A percentile compares a stretch with the other conserved stretches of the same genome.
Evolutionary conservation across 208 protist genomes (phyloP).

Genomic region (Leishmania aethiopica): DNA sequence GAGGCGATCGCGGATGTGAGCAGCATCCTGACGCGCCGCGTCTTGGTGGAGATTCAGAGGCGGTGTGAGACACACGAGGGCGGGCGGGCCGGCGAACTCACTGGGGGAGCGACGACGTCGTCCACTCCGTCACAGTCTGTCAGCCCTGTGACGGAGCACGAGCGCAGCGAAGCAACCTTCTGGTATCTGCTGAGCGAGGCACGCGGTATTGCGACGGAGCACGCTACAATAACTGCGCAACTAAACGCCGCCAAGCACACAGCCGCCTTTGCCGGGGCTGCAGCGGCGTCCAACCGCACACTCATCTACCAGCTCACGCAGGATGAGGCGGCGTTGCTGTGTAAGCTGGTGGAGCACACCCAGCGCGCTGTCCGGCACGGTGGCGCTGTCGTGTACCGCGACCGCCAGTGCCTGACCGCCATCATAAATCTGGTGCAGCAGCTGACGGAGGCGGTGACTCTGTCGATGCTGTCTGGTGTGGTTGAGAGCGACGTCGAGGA

Average conservation of each 20-base stretch:
- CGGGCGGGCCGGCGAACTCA: slow-evolving; percentile 2
- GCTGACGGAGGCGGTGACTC: slow-evolving; percentile 52
- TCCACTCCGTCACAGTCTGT: background rate
- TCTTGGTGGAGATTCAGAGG: slow-evolving; percentile 37
- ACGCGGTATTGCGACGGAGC: slow-evolving; percentile 41
- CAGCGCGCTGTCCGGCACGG: slow-evolving; percentile 45
- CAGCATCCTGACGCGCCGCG: slow-evolving; percentile 55
- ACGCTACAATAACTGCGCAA: slow-evolving; percentile 47
- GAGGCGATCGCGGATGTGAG: slow-evolving; percentile 76
- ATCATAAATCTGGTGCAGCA: slow-evolving; percentile 52
- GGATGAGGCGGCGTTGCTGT: slow-evolving; percentile 56
- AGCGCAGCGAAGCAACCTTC: slow-evolving; percentile 60
- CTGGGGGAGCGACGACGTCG: background rate
- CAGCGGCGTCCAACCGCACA: slow-evolving; percentile 35
- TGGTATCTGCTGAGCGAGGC: slow-evolving; percentile 56
- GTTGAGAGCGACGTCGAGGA: slow-evolving; percentile 16
- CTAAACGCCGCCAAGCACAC: slow-evolving; percentile 42
- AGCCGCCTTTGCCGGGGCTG: slow-evolving; percentile 10
- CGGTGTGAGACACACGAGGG: background rate
- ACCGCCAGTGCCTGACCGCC: slow-evolving; percentile 50
- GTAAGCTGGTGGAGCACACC: slow-evolving; percentile 35
- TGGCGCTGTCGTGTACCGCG: slow-evolving; percentile 52
- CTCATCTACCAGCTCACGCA: slow-evolving; percentile 68
- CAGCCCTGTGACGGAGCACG: slow-evolving; percentile 32
- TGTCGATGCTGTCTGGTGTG: slow-evolving; percentile 41